phyloP scores from a whole-genome alignment of 148 eudicot genomes.

The Rhododendron vialii region DNA sequence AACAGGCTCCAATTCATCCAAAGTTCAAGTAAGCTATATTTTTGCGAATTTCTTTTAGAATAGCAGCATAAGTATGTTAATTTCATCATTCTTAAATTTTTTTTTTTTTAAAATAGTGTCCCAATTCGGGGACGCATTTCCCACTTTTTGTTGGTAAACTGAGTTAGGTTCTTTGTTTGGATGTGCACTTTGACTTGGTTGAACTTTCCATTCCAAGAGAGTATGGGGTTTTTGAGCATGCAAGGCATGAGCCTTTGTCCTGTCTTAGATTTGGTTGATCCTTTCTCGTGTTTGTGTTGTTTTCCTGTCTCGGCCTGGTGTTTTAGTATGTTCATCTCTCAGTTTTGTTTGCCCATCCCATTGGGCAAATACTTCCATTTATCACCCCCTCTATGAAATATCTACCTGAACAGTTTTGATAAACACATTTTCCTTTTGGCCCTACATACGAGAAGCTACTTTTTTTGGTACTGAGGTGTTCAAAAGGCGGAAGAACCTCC shows the following conservation, averaged over 20 bases:
- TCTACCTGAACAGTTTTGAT: background rate
- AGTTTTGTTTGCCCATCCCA: background rate
- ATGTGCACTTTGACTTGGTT: background rate
- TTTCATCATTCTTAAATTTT: background rate
- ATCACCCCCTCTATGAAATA: background rate
- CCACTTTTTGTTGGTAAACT: background rate
- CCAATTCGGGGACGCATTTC: background rate
- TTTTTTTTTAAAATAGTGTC: background rate
- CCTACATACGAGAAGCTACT: background rate
- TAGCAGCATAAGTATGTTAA: background rate
- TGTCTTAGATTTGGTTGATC: conserved; percentile 1
- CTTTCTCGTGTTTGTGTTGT: background rate
- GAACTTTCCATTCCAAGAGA: background rate
- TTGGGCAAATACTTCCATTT: background rate
- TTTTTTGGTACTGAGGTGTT: background rate
- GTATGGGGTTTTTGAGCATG: background rate
- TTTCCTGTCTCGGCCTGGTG: background rate
- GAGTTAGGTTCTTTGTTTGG: background rate
- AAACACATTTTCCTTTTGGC: background rate
- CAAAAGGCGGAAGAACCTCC: background rate
- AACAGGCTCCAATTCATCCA: conserved; percentile 56
- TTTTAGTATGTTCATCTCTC: background rate
- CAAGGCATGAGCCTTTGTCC: background rate
- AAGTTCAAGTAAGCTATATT: conserved; percentile 58
- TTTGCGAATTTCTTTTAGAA: background rate